Evolutionary conservation across 176 grass and related monocot genomes (phyloP).

Genomic region (Poa annua): DNA sequence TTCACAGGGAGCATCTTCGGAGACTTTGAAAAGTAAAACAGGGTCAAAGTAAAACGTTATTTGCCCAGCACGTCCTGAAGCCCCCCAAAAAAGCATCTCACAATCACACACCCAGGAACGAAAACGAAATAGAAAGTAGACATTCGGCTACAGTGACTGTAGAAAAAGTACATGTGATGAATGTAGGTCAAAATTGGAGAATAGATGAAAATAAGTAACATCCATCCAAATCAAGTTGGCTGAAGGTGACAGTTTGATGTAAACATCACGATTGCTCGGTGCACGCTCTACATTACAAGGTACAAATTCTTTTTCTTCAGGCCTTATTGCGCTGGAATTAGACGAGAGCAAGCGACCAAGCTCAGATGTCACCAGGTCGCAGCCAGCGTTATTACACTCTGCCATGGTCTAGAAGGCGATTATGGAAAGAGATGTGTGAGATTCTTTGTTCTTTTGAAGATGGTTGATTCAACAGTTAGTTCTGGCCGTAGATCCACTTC

Average conservation of each 20-base stretch:
- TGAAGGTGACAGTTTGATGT: slow-evolving; percentile 32
- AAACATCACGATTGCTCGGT: slow-evolving; percentile 42
- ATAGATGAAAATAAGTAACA: not conserved
- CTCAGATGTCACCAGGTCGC: slow-evolving; percentile 10
- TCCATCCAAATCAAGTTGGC: slow-evolving; percentile 22
- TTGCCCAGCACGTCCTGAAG: too few relatives aligned
- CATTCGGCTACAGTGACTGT: not conserved
- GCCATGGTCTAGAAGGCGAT: slow-evolving; percentile 36
- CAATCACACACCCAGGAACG: not conserved
- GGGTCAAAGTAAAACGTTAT: too few relatives aligned
- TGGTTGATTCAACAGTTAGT: slow-evolving; percentile 37
- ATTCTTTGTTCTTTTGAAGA: not conserved
- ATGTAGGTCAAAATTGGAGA: not conserved
- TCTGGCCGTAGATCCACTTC: slow-evolving; percentile 85
- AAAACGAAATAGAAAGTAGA: not conserved
- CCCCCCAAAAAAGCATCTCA: not conserved
- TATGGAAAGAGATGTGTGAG: slow-evolving; percentile 10
- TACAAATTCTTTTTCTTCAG: not conserved
- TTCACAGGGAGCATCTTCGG: not conserved
- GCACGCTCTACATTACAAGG: not conserved
- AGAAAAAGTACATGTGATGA: not conserved
- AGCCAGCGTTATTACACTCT: slow-evolving; percentile 34
- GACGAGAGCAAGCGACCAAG: slow-evolving; percentile 13
- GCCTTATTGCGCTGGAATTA: slow-evolving; percentile 23
- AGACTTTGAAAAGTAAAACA: not conserved